These are phyloP conservation scores for Suillus subalutaceus DNA, from an alignment of 768 basidiomycete species.

Conservation along the genomic window DNA sequence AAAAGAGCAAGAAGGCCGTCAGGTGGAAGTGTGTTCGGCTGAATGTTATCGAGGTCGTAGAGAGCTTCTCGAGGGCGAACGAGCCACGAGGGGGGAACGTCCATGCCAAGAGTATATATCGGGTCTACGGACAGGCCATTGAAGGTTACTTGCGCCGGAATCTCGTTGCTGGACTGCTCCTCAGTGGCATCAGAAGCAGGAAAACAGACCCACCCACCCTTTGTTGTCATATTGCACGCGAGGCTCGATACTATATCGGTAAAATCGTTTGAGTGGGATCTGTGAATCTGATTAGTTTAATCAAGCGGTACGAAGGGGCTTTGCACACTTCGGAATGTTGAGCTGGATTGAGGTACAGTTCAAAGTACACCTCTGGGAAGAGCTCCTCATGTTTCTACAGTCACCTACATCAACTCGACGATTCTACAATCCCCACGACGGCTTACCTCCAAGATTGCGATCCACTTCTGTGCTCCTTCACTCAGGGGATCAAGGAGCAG, in stretches of 20 bases:
- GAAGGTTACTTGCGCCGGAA: conserved; percentile 64
- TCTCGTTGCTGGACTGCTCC: conserved; percentile 50
- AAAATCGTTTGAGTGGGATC: conserved; percentile 93
- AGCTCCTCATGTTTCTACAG: conserved; percentile 34
- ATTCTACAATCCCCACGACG: not conserved
- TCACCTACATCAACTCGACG: not conserved
- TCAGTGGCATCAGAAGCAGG: conserved; percentile 10
- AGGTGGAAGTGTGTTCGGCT: conserved; percentile 65
- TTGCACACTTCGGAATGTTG: conserved; percentile 63
- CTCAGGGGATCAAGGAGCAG: conserved; percentile 85
- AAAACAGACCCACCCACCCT: conserved; percentile 50
- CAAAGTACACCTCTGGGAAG: conserved; percentile 65
- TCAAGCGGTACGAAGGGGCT: not conserved
- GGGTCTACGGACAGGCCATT: conserved; percentile 77
- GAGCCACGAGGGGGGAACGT: conserved; percentile 90
- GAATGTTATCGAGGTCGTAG: conserved; percentile 96
- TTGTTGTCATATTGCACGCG: conserved; percentile 62
- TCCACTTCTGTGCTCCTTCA: conserved; percentile 85
- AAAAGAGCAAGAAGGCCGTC: conserved; percentile 78
- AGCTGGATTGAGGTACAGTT: conserved; percentile 80
- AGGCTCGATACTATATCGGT: conserved; percentile 72
- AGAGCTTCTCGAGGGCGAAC: conserved; percentile 86
- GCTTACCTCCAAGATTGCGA: conserved; percentile 71
- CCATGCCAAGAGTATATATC: conserved; percentile 93
- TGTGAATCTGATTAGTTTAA: conserved; percentile 32